These are phyloP conservation scores for Rhizopogon vesiculosus DNA, from an alignment of 768 basidiomycete species.

Conservation along the genomic window DNA sequence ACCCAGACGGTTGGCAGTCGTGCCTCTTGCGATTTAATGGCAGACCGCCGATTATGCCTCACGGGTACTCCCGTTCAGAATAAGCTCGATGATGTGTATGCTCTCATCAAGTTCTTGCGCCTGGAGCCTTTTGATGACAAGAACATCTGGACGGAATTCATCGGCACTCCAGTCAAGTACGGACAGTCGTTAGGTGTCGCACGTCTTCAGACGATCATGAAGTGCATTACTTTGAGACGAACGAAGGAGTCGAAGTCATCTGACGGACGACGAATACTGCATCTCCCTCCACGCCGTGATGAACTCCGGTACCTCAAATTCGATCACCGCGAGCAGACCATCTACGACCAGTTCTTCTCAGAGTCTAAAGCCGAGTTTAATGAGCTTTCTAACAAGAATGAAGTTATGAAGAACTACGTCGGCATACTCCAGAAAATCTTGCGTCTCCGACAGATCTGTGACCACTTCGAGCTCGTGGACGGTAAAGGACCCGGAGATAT, in stretches of 20 bases:
- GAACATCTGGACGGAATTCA: constrained; percentile 86
- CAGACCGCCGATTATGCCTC: constrained; percentile 88
- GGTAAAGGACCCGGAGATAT: constrained; percentile 52
- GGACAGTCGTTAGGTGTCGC: constrained; percentile 86
- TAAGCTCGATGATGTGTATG: constrained; percentile 97
- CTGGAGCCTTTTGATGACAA: constrained; percentile 92
- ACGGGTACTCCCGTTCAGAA: constrained; percentile 99
- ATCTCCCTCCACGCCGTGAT: constrained; percentile 88
- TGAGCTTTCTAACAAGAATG: constrained; percentile 80
- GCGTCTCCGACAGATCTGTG: constrained; percentile 95
- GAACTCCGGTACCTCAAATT: constrained; percentile 84
- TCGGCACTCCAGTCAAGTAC: constrained; percentile 89
- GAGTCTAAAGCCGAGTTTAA: constrained; percentile 92
- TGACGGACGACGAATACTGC: constrained; percentile 81
- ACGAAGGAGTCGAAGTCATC: constrained; percentile 86
- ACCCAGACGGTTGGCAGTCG: constrained; percentile 90
- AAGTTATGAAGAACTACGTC: constrained; percentile 98
- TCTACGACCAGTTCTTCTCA: constrained; percentile 86
- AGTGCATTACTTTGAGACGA: constrained; percentile 90
- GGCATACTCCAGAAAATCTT: constrained; percentile 96
- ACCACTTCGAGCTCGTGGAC: constrained; percentile 87
- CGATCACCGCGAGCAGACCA: constrained; percentile 70
- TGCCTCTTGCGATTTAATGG: constrained; percentile 91
- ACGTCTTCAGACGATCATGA: constrained; percentile 96
- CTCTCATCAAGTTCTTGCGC: constrained; percentile 93